phyloP scores from a whole-genome alignment of 495 filamentous ascomycete genomes.

The Aspergillus kassunensis region DNA sequence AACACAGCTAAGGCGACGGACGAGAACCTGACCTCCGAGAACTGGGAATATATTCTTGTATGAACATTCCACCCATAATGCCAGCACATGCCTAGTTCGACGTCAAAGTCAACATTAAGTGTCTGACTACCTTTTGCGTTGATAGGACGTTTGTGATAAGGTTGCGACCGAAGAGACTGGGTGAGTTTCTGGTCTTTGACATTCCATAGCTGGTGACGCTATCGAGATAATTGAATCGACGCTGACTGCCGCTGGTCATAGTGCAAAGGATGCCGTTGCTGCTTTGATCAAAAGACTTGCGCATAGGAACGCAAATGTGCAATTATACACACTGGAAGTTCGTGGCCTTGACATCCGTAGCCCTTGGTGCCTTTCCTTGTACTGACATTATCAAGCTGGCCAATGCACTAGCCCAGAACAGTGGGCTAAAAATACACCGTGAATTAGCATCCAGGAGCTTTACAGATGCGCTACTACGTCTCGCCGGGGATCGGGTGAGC shows the following conservation, averaged over 20 bases:
- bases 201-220: not conserved
- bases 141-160: conserved; percentile 90
- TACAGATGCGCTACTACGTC: conserved; percentile 85
- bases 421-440: conserved; percentile 84
- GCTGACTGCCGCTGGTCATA: conserved; percentile 23
- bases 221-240: not conserved
- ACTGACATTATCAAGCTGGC: conserved; percentile 52
- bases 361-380: not conserved
- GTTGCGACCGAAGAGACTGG: conserved; percentile 64
- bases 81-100: not conserved
- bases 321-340: conserved; percentile 95
- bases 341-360: conserved; percentile 15
- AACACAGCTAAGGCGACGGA: conserved; percentile 90
- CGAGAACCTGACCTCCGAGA: conserved; percentile 95
- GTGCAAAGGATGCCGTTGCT: conserved; percentile 87
- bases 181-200: conserved; percentile 31
- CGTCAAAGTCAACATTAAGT: not conserved
- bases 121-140: conserved; percentile 16
- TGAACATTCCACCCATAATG: conserved; percentile 8
- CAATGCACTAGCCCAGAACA: conserved; percentile 94
- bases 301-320: conserved; percentile 98
- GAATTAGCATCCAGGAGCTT: conserved; percentile 93
- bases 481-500: conserved; percentile 77
- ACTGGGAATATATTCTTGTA: conserved; percentile 96
- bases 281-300: conserved; percentile 94